phyloP scores from a whole-genome alignment of 495 filamentous ascomycete genomes.

The Penicillium nucicola region DNA sequence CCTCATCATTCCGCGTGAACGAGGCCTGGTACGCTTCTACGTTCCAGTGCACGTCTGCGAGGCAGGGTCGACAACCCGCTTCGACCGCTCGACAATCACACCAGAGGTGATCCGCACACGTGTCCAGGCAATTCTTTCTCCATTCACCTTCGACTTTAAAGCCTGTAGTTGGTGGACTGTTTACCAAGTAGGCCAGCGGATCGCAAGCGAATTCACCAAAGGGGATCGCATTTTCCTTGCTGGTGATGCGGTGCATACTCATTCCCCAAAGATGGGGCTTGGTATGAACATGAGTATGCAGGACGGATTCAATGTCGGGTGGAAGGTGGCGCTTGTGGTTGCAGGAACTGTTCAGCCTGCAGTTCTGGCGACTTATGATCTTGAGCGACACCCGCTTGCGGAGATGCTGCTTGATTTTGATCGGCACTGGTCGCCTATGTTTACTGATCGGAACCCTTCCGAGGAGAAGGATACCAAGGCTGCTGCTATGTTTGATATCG shows the following conservation, averaged over 20 bases:
- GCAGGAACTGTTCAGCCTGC: conserved; percentile 51
- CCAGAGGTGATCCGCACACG: conserved; percentile 55
- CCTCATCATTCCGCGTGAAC: conserved; percentile 67
- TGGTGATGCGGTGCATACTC: conserved; percentile 81
- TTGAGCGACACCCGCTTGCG: conserved; percentile 67
- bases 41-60: conserved; percentile 54
- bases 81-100: conserved; percentile 56
- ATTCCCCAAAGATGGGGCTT: conserved; percentile 79
- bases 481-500: conserved; percentile 25
- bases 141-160: conserved; percentile 59
- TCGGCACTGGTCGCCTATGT: conserved; percentile 23
- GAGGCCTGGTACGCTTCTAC: conserved; percentile 65
- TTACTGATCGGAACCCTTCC: conserved; percentile 8
- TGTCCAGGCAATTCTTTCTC: conserved; percentile 57
- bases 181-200: conserved; percentile 67
- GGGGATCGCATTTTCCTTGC: conserved; percentile 71
- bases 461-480: conserved; percentile 7
- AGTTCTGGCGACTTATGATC: conserved; percentile 68
- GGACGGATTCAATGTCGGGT: conserved; percentile 74
- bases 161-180: conserved; percentile 60
- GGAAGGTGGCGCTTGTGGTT: conserved; percentile 73
- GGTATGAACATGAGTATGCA: conserved; percentile 85
- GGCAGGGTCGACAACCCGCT: conserved; percentile 7
- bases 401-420: conserved; percentile 72
- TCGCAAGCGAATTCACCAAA: conserved; percentile 63